phyloP scores from a whole-genome alignment of 2,329 filamentous ascomycete species.

The Didymellaceae sp. region DNA sequence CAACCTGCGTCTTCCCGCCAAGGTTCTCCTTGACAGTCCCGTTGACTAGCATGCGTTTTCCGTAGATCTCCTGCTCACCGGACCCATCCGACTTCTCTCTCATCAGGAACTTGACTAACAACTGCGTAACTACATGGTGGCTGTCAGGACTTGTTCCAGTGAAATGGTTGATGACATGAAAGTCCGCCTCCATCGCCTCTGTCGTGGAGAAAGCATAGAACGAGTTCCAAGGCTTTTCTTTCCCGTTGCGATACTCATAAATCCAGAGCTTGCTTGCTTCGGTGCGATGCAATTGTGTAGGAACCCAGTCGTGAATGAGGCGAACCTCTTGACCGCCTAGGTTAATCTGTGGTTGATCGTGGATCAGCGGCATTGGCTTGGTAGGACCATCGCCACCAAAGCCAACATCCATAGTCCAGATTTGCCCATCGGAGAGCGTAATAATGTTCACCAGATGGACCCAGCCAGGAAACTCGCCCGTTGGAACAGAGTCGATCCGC shows the following conservation, averaged over 20 bases:
- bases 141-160: slow-evolving; percentile 40
- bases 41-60: slow-evolving; percentile 50
- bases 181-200: slow-evolving; percentile 50
- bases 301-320: slow-evolving; percentile 58
- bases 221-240: slow-evolving; percentile 48
- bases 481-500: slow-evolving; percentile 37
- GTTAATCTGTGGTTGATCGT: slow-evolving; percentile 53
- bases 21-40: slow-evolving; percentile 54
- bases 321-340: slow-evolving; percentile 64
- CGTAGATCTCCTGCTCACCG: slow-evolving; percentile 41
- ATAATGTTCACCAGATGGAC: slow-evolving; percentile 69
- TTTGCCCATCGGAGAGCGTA: slow-evolving; percentile 56
- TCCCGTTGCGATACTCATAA: slow-evolving; percentile 61
- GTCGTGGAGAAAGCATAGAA: slow-evolving; percentile 52
- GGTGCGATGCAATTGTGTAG: slow-evolving; percentile 50
- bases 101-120: slow-evolving; percentile 51
- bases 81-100: slow-evolving; percentile 39
- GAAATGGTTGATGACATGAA: slow-evolving; percentile 50
- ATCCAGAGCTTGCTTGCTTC: slow-evolving; percentile 63
- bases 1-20: slow-evolving; percentile 49
- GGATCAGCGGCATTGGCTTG: slow-evolving; percentile 61
- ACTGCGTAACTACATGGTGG: slow-evolving; percentile 40
- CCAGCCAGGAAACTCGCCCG: slow-evolving; percentile 58
- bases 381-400: slow-evolving; percentile 70
- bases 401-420: slow-evolving; percentile 66